Evolutionary conservation across 495 filamentous ascomycete genomes (phyloP).

Genomic region (Talaromyces borbonicus): DNA sequence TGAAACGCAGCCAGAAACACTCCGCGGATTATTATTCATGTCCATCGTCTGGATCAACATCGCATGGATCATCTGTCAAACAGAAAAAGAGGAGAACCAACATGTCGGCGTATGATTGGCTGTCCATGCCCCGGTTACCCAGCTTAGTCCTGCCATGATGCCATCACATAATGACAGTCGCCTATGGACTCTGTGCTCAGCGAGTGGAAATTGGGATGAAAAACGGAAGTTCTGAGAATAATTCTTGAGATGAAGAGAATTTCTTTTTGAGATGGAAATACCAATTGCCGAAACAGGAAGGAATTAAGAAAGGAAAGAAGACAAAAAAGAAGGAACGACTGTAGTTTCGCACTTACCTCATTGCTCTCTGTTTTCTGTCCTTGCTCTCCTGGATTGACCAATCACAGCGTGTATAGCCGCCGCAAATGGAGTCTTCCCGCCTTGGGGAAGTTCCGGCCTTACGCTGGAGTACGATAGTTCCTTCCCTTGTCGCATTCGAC

Average conservation of each 20-base stretch:
- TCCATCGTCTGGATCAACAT: neutral
- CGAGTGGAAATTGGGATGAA: no score
- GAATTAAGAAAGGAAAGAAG: no score
- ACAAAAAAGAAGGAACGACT: neutral
- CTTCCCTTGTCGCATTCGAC: neutral
- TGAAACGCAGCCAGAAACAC: no score
- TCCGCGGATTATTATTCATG: no score
- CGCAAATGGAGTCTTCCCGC: neutral
- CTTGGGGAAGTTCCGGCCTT: neutral
- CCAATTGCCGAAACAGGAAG: no score
- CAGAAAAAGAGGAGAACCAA: neutral
- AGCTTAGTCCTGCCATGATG: slow-evolving; percentile 1
- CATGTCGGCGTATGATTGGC: neutral
- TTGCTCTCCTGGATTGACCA: neutral
- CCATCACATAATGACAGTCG: no score
- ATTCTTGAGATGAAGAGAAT: no score
- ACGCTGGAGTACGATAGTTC: neutral
- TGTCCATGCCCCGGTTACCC: neutral
- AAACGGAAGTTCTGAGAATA: no score
- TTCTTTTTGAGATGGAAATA: no score
- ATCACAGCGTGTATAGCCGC: neutral
- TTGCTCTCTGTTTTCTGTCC: neutral
- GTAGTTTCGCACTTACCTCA: neutral
- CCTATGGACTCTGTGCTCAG: no score
- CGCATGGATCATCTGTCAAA: neutral